A percentile compares a stretch with the other conserved stretches of the same genome.
These are phyloP conservation scores for Coffea canephora DNA, from an alignment of 257 asterid genomes.

Conservation along the genomic window DNA sequence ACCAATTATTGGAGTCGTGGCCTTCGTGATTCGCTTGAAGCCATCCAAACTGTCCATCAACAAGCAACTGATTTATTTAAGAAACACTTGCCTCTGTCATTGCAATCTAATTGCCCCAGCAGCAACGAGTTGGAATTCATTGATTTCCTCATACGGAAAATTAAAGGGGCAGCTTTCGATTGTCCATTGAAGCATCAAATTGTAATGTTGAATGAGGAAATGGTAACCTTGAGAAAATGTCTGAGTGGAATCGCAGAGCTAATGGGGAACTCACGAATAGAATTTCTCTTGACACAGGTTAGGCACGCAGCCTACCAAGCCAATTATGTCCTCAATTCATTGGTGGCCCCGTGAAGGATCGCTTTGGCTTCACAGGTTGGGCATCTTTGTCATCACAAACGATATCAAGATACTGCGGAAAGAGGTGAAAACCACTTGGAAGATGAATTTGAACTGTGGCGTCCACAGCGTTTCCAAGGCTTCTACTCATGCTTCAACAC, in stretches of 20 bases:
- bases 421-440: not conserved
- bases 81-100: too few species aligned
- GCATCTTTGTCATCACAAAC: conserved; percentile 4
- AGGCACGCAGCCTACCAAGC: not conserved
- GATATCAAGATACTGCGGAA: conserved; percentile 5
- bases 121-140: too few species aligned
- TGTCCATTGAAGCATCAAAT: too few species aligned
- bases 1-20: too few species aligned
- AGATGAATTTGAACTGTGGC: not conserved
- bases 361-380: conserved; percentile 18
- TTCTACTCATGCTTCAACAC: not conserved
- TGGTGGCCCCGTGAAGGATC: conserved; percentile 18
- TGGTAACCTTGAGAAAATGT: not conserved
- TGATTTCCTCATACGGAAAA: too few species aligned
- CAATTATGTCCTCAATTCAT: conserved; percentile 4
- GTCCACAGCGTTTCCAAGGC: not conserved
- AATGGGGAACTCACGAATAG: not conserved
- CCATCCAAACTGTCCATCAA: too few species aligned
- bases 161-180: too few species aligned
- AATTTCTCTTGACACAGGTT: not conserved
- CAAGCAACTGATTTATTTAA: too few species aligned
- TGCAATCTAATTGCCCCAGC: too few species aligned
- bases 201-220: too few species aligned
- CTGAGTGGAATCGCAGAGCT: not conserved
- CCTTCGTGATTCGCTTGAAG: too few species aligned